Evolutionary conservation across 768 basidiomycete species (phyloP).

Genomic region (Russula emetica): DNA sequence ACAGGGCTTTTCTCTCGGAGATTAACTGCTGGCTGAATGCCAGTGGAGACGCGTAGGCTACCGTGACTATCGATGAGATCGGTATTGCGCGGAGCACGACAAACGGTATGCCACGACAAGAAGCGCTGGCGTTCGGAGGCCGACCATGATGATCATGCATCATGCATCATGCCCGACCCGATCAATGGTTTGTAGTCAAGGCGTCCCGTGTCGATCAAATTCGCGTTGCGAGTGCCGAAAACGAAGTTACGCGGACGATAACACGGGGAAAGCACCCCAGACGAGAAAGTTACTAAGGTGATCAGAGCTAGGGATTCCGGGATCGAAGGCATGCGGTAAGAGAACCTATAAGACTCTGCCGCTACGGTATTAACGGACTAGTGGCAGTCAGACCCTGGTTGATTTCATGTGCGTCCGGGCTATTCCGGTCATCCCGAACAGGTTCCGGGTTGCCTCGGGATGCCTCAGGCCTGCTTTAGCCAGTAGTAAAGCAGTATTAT

Average conservation of each 20-base stretch:
- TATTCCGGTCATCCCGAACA: neutral
- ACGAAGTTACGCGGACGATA: neutral
- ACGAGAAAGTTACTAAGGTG: no score
- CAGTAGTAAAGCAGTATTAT: neutral
- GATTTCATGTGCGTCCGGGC: neutral
- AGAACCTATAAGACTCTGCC: no score
- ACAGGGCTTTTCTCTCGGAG: neutral
- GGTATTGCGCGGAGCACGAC: neutral
- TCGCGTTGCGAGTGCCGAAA: neutral
- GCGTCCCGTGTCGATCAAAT: neutral
- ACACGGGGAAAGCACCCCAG: neutral
- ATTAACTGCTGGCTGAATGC: neutral
- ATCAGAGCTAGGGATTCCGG: no score
- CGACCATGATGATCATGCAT: neutral
- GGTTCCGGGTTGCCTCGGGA: neutral
- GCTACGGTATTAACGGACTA: no score
- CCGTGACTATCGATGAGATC: neutral
- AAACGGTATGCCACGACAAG: neutral
- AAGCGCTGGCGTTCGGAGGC: neutral
- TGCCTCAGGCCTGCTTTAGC: neutral
- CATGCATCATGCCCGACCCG: no score
- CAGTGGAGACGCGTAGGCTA: neutral
- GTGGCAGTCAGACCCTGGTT: no score
- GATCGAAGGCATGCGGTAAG: no score
- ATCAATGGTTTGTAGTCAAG: neutral